Conservation (phyloP, 129 eudicot species). For the Silybum marianum region DNA sequence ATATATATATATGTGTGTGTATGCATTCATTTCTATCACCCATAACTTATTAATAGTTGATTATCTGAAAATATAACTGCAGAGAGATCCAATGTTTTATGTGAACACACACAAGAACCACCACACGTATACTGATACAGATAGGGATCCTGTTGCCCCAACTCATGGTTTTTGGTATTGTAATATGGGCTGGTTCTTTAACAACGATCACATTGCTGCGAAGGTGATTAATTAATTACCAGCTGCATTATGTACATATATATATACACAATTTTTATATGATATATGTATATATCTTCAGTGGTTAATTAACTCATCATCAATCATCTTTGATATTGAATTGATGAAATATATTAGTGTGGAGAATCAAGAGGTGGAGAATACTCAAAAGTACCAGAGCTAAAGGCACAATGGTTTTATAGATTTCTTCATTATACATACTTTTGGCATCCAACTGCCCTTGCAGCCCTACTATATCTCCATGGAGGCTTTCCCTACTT, state of each 20-base stretch:
- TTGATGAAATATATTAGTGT: background rate
- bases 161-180: slow-evolving; percentile 10
- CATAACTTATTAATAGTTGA: background rate
- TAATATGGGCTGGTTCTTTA: slow-evolving; percentile 6
- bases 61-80: background rate
- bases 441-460: slow-evolving; percentile 57
- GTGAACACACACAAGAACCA: slow-evolving; percentile 9
- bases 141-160: slow-evolving; percentile 11
- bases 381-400: slow-evolving; percentile 47
- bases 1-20: too few species aligned
- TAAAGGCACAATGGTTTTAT: slow-evolving; percentile 67
- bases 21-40: background rate
- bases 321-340: background rate
- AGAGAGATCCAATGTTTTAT: slow-evolving; percentile 7
- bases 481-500: slow-evolving; percentile 70
- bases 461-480: slow-evolving; percentile 53
- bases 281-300: background rate
- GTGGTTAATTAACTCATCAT: background rate
- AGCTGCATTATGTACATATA: background rate
- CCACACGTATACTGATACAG: slow-evolving; percentile 12
- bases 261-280: background rate
- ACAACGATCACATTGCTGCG: slow-evolving; percentile 5
- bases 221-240: slow-evolving; percentile 13
- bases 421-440: slow-evolving; percentile 59
- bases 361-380: slow-evolving; percentile 62